Conservation (phyloP, 345 rosid genomes). For the Aquilaria sinensis region DNA sequence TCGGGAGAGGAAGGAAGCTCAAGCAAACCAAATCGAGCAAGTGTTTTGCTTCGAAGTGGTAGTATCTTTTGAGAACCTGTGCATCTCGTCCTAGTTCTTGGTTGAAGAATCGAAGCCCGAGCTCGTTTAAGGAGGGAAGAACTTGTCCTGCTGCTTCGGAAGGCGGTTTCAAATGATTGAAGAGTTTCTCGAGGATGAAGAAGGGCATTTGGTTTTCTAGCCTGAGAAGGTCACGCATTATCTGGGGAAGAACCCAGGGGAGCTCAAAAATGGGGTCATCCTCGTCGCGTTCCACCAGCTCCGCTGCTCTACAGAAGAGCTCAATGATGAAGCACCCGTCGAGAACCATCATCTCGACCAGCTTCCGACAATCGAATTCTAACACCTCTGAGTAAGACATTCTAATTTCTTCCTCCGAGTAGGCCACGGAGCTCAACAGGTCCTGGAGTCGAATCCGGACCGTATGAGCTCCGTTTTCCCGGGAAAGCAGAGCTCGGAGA, state of each 20-base stretch:
- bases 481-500: slow-evolving; percentile 20
- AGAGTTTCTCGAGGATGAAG: slow-evolving; percentile 37
- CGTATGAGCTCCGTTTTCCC: background rate
- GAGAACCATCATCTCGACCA: slow-evolving; percentile 45
- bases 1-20: slow-evolving; percentile 28
- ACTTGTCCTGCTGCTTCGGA: background rate
- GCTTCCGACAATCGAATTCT: background rate
- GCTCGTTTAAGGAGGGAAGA: slow-evolving; percentile 22
- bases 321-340: slow-evolving; percentile 60
- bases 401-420: slow-evolving; percentile 17
- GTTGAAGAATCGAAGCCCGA: slow-evolving; percentile 41
- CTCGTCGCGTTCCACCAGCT: slow-evolving; percentile 19
- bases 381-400: slow-evolving; percentile 27
- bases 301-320: slow-evolving; percentile 38
- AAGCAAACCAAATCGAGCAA: slow-evolving; percentile 44
- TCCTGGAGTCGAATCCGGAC: slow-evolving; percentile 4
- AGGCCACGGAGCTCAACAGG: slow-evolving; percentile 13
- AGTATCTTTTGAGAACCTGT: slow-evolving; percentile 18
- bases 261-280: slow-evolving; percentile 46
- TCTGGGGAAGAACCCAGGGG: slow-evolving; percentile 38
- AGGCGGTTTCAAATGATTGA: slow-evolving; percentile 10
- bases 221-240: slow-evolving; percentile 40
- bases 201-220: slow-evolving; percentile 62
- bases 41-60: slow-evolving; percentile 25
- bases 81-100: slow-evolving; percentile 25